A percentile compares a stretch with the other conserved stretches of the same genome.
phyloP scores from a whole-genome alignment of 257 asterid species.

The Lantana camara region DNA sequence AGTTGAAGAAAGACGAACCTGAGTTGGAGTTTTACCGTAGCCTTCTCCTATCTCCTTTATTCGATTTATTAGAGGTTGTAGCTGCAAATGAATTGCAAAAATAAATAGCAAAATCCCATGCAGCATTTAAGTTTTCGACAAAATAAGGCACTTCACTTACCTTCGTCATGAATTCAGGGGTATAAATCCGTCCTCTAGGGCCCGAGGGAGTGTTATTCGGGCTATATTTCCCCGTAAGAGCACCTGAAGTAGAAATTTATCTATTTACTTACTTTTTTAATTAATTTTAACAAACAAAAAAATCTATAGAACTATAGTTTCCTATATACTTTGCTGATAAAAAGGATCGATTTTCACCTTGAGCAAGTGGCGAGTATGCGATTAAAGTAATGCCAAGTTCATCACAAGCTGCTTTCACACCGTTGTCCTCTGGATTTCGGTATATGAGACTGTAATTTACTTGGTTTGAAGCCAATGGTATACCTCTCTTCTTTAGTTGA shows the following conservation, averaged over 20 bases:
- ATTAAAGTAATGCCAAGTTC: slow-evolving; percentile 85
- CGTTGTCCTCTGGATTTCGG: slow-evolving; percentile 84
- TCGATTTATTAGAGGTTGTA: slow-evolving; percentile 73
- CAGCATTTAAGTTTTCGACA: background rate
- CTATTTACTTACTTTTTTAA: background rate
- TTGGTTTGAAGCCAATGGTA: slow-evolving; percentile 93
- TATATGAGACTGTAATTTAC: slow-evolving; percentile 93
- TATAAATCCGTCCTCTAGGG: slow-evolving; percentile 85
- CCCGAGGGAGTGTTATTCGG: slow-evolving; percentile 82
- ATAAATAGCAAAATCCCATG: background rate
- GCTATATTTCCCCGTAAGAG: slow-evolving; percentile 87
- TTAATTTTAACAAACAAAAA: no score
- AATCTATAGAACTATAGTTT: no score
- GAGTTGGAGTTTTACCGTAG: slow-evolving; percentile 75
- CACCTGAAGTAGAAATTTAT: slow-evolving; percentile 54
- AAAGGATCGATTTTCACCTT: slow-evolving; percentile 51
- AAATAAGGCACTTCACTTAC: slow-evolving; percentile 43
- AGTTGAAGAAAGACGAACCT: slow-evolving; percentile 46
- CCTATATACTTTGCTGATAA: background rate
- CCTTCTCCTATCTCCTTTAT: slow-evolving; percentile 78
- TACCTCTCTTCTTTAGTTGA: slow-evolving; percentile 80
- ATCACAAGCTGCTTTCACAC: slow-evolving; percentile 86
- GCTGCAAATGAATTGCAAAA: slow-evolving; percentile 50
- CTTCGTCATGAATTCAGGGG: slow-evolving; percentile 66
- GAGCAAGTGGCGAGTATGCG: slow-evolving; percentile 95